Base-by-base conservation (phyloP, 345 rosid genomes). In the Eucalyptus paniculata region DNA sequence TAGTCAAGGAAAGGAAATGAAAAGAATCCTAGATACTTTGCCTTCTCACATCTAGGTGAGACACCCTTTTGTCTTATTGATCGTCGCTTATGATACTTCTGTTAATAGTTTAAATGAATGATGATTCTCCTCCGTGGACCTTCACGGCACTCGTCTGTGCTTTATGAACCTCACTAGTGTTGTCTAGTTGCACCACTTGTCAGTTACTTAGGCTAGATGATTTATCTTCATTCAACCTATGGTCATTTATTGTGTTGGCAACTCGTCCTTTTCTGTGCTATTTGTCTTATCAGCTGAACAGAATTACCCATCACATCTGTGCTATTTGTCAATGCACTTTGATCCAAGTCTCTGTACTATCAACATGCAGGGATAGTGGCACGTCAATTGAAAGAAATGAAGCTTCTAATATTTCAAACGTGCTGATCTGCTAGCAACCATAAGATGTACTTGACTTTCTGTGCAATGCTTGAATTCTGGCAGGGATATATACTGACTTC, bases 401-500 rank as follows among this genome's bases (percentile, higher is more conserved):
- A 72, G 85, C 47, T 77, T 77, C 28, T 77, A 40, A 77, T 40
- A 77, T 3, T 40, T 77, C 26, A 40, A 77, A 77, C 30, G 21
- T 40, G 85, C 28, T 77, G 83, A 77, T 77, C 47, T 77, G 83
- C 85, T 21, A 40, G 42, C 47, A 40, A 37, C 85, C 47, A 77
- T 77, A 77, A 77, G 30, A 77, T 77, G 47, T 40, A 77, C 47
- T 77, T 40, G 85, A 77, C 47, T 77, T 23, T 77, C 85, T 77
- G 85, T 24, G 24, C 16, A 23, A 40, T 77, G 85, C 85, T 77
- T 77, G 85, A 77, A 77, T 54, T 86, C 92, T 65, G 69, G 91
- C 95, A 96, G 99, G 99, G 99, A 86, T 98, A 97, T 90, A 97
- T 98, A 91, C 92, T 98, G 92, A 98, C 99, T 87, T 97, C 99